Base-by-base conservation (phyloP, 139 green algal species). In the Coelastrella sp. region DNA sequence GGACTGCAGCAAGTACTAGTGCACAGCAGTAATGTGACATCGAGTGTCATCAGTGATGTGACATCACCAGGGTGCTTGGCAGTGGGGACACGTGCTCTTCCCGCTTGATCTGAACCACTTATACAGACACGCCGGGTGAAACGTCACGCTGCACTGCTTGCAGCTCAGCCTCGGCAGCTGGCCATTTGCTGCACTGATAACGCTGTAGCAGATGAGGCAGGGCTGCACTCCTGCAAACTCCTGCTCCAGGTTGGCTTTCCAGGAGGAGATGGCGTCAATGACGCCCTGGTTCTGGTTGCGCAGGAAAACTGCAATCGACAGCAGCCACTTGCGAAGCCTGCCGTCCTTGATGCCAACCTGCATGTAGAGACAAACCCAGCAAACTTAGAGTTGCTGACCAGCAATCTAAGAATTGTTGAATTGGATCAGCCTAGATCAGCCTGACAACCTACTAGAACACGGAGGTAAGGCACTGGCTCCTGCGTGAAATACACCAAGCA, bases 191-290 rank as follows among this genome's bases (percentile, higher is more conserved):
- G 95, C 89, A 82, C 97, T 94, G 20, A 99, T 91, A 25, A 99
- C 95, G 27, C 82, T 92, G 95, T 99, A 99, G 94, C 98, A 99
- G 91, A 99, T 99, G 9, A 99, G 94, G 93, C 98, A 99, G 72
- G 98, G 95, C 93, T 99, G 97, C 75, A 98, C 93, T 70, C 96
- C 97, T 75, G 85, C 90, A 92, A 93, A 95, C 68, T 94, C 92
- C 25, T 85, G 84, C 68, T 97, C 95, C 4, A 98, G 91, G 84
- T 98, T 99, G 66, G 89, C 86, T 87, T 95, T 95, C 98, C 98
- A 99, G 83, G 98, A 89, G 12, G 58, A 68, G 27, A 99, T 91
- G 4, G 96, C 98, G 24, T 98, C 95, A 22, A 94, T 92, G 24
- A 99, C 91, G 15, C 93, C 90, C 17, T 97, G 94, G 87, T 98